Conservation (phyloP, 1,284 basidiomycete genomes). For the Apiotrichum montevideense region DNA sequence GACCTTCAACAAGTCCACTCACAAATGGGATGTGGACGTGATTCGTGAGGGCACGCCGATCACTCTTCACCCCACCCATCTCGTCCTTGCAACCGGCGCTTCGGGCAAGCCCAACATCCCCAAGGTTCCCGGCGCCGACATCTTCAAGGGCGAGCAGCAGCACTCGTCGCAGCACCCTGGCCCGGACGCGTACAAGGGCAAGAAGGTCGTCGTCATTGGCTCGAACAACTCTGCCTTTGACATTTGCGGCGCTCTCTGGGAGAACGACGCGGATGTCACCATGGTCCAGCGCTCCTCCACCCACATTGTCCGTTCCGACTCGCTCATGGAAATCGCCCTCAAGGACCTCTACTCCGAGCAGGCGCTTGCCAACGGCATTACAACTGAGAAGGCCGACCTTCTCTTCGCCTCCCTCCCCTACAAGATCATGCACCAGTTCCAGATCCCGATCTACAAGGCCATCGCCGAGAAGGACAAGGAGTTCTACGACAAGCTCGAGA, state of each 20-base stretch:
- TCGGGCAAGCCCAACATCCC: slow-evolving; percentile 17
- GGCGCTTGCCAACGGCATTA: slow-evolving; percentile 52
- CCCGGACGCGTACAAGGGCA: slow-evolving; percentile 45
- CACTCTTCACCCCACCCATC: slow-evolving; percentile 48
- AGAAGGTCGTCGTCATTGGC: slow-evolving; percentile 34
- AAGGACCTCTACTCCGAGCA: slow-evolving; percentile 55
- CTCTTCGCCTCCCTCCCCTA: slow-evolving; percentile 48
- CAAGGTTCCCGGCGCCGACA: slow-evolving; percentile 38
- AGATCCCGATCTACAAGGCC: slow-evolving; percentile 51
- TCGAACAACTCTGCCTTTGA: slow-evolving; percentile 19
- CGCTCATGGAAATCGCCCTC: slow-evolving; percentile 47
- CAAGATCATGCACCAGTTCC: slow-evolving; percentile 50
- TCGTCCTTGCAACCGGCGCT: slow-evolving; percentile 19
- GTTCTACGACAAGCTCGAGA: slow-evolving; percentile 14
- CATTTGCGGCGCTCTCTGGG: slow-evolving; percentile 27
- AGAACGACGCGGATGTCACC: slow-evolving; percentile 43
- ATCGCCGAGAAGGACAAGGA: slow-evolving; percentile 12
- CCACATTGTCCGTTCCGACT: slow-evolving; percentile 45
- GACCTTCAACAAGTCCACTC: slow-evolving; percentile 41
- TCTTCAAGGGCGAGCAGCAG: slow-evolving; percentile 52
- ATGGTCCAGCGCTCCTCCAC: slow-evolving; percentile 51
- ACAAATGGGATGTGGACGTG: slow-evolving; percentile 53
- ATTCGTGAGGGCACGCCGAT: slow-evolving; percentile 46
- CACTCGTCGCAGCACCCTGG: slow-evolving; percentile 55
- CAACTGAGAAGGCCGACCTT: slow-evolving; percentile 49